Evolutionary conservation across 2,329 filamentous ascomycete species (phyloP), one percentile per base, ranked within the genome.

Genomic region (Metarhizium album): DNA sequence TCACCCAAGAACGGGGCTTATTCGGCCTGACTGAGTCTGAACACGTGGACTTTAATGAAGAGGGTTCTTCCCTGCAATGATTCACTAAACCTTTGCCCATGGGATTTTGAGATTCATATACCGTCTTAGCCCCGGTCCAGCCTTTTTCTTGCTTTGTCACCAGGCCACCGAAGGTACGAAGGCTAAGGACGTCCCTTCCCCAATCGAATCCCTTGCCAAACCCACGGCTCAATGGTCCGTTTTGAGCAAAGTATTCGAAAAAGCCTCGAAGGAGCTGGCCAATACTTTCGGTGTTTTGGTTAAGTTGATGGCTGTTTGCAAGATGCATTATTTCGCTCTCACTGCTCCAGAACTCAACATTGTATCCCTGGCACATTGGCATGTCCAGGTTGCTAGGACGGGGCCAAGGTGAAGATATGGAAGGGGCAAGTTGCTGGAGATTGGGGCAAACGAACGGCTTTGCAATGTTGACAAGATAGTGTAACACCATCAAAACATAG

Each of bases 401-500:
- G 3, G 55, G 57, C 33, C 58, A 52, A 23, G 66, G 60, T 14
- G 62, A 62, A 38, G 67, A 68, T 11, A 70, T 70, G 8, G 66
- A 69, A 9, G 69, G 73, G 35, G 68, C 75, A 58, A 76, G 71
- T 50, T 74, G 68, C 62, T 94, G 89, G 2, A 96, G 74, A 60
- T 96, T 95, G 0, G 87, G 88, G 52, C 88, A 82, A 18, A 96
- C 86, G 49, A 89, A 88, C 0, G 90, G 90, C 46, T 80, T 74
- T 1, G 79, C 86, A 48, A 95, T 67, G 58, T 95, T 95, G 61
- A 93, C 82, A 27, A 95, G 78, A 62, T 91, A 95, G 67, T 96
- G 90, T 16, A 95, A 72, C 4, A 94, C 83, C 90, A 96, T 95
- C 38, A 95, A 71, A 4, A 93, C 88, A 66, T 91, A 96, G 47